Percentiles rank a stretch among this genome's conserved stretches.
phyloP scores from a whole-genome alignment of 192 early-diverging fungal species.

The Coemansia sp. region DNA sequence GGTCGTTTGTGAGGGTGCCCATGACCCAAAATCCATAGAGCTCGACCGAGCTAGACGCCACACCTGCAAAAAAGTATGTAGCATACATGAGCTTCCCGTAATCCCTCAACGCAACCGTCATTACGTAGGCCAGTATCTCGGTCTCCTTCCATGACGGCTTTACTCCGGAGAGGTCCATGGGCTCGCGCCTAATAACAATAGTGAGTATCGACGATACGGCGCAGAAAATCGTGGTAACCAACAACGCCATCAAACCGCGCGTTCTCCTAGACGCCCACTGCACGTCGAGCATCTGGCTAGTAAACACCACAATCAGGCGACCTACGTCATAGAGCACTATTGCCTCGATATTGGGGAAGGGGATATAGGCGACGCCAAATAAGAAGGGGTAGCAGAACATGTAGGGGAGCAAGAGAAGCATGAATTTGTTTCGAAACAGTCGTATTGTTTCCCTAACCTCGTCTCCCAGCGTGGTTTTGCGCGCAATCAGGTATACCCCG shows the following conservation, averaged over 20 bases:
- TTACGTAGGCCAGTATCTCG: conserved; percentile 10
- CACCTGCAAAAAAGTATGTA: conserved; percentile 35
- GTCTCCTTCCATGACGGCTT: conserved; percentile 4
- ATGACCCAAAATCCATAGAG: conserved; percentile 49
- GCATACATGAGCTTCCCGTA: conserved; percentile 16
- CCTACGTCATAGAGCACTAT: conserved; percentile 40
- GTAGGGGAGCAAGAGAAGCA: conserved; percentile 34
- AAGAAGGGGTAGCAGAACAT: conserved; percentile 42
- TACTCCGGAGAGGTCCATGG: conserved; percentile 9
- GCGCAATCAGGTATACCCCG: conserved; percentile 40
- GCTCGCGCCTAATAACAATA: not conserved
- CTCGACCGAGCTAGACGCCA: conserved; percentile 39
- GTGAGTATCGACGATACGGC: conserved; percentile 13
- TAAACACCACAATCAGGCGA: conserved; percentile 25
- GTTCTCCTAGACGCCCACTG: conserved; percentile 26
- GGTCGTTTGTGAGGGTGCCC: conserved; percentile 46
- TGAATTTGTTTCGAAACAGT: conserved; percentile 27
- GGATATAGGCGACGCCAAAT: conserved; percentile 26
- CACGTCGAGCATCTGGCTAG: conserved; percentile 37
- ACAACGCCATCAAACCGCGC: conserved; percentile 19
- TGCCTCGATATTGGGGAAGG: conserved; percentile 18
- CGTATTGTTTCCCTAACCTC: conserved; percentile 20
- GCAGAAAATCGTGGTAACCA: conserved; percentile 8
- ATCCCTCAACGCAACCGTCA: conserved; percentile 7
- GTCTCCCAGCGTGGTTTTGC: conserved; percentile 9